These are phyloP conservation scores for Boechera retrofracta DNA, from an alignment of 345 rosid genomes.

Conservation along the genomic window DNA sequence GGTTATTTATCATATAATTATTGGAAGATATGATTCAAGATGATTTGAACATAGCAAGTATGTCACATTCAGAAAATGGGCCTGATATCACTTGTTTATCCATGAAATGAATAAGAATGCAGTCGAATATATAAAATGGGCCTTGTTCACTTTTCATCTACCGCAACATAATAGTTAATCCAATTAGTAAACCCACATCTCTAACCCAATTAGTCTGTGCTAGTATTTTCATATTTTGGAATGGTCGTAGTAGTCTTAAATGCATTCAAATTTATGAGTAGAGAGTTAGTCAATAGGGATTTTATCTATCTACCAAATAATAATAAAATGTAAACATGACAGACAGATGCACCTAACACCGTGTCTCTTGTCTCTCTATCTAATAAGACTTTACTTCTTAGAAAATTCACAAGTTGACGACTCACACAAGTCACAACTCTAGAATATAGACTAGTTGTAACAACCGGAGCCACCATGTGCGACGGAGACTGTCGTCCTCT, in stretches of 20 bases:
- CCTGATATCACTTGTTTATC: conserved; percentile 1
- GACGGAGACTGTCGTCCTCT: conserved; percentile 79
- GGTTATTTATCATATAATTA: too few species aligned
- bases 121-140: neutral
- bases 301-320: too few species aligned
- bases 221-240: too few species aligned
- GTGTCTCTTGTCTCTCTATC: neutral
- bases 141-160: neutral
- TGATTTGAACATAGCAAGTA: too few species aligned
- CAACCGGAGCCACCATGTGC: conserved; percentile 53
- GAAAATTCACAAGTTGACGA: neutral
- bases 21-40: too few species aligned
- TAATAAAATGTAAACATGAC: too few species aligned
- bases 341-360: too few species aligned
- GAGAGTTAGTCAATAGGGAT: too few species aligned
- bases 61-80: conserved; percentile 18
- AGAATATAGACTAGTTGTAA: neutral
- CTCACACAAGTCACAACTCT: neutral
- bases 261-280: too few species aligned
- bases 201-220: too few species aligned
- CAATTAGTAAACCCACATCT: neutral
- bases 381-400: neutral
- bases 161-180: neutral
- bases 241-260: too few species aligned
- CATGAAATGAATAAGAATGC: neutral